Percentiles rank a stretch among this genome's conserved stretches.
phyloP scores from a whole-genome alignment of 176 grass and related monocot genomes.

The Triticum timopheevii region DNA sequence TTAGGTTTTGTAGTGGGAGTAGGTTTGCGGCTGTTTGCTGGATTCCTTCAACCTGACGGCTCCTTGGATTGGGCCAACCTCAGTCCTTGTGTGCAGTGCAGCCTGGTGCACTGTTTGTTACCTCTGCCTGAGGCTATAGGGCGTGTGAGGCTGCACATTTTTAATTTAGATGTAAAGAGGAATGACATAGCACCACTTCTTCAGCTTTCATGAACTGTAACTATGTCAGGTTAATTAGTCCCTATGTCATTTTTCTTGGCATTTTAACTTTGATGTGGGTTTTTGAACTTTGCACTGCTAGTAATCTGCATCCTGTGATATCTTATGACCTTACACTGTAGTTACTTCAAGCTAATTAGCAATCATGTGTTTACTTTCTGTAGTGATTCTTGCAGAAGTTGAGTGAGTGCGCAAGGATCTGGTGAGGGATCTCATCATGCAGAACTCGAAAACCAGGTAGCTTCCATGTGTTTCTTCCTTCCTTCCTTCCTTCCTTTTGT shows the following conservation, averaged over 20 bases:
- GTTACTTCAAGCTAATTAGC: not conserved
- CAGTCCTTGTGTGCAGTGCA: conserved; percentile 15
- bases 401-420: conserved; percentile 35
- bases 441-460: conserved; percentile 77
- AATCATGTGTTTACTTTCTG: not conserved
- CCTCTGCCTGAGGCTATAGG: conserved; percentile 38
- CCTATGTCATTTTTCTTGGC: not conserved
- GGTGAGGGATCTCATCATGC: conserved; percentile 56
- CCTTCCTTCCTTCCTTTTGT: not conserved
- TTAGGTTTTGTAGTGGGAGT: conserved; percentile 15
- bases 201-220: not conserved
- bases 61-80: conserved; percentile 12
- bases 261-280: not conserved
- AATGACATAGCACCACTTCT: not conserved
- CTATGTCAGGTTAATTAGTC: not conserved
- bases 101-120: conserved; percentile 11
- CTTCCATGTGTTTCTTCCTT: conserved; percentile 10
- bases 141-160: not conserved
- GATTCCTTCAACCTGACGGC: conserved; percentile 36
- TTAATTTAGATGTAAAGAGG: not conserved
- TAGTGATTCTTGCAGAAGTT: conserved; percentile 38
- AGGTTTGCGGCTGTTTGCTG: conserved; percentile 28
- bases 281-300: not conserved
- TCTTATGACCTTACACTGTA: not conserved
- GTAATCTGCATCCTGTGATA: not conserved